Evolutionary conservation across 108 stramenopile genomes (phyloP), one percentile per base, ranked within the genome.

Genomic region (Nitzschia sp.): DNA sequence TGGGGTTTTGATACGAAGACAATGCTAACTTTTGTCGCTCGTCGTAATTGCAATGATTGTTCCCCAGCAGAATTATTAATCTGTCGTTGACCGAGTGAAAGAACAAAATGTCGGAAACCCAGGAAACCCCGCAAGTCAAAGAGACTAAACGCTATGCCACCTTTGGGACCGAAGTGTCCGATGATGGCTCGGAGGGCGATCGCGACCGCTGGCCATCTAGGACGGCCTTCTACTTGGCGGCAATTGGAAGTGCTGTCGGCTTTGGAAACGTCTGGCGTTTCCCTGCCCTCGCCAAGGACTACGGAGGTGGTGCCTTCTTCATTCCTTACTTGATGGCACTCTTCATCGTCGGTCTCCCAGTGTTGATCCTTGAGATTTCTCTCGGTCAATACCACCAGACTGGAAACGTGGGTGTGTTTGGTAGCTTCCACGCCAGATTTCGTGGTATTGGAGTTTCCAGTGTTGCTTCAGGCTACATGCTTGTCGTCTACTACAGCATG

Each of bases 261-360:
- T 85, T 90, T 59, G 85, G 89, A 29, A 90, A 90, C 45, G 70
- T 90, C 24, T 90, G 89, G 89, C 70, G 89, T n/a, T 90, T 90
- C 72, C 89, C 89, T n/a, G 54, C 66, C 5, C 72, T 90, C 21
- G 81, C 80, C 58, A 74, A 64, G 45, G 73, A 85, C 19, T 90
- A 79, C 53, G 89, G 89, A 30, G 89, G 89, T 28, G 71, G 71
- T 21, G 71, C 71, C n/a, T 72, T 72, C 42, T 72, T 72, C 49
- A 56, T 77, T 42, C 84, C 89, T 2, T 90, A 86, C 46, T n/a
- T 80, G 15, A 60, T 90, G 68, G 85, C 86, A 2, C 64, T 90
- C 26, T 58, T 90, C 56, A 62, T 86, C n/a, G 51, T 90, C 30
- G 89, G 86, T n/a, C 69, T 90, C 54, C 89, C 89, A 32, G 49